phyloP scores from a whole-genome alignment of 1,284 basidiomycete genomes.

The Moesziomyces parantarcticus region DNA sequence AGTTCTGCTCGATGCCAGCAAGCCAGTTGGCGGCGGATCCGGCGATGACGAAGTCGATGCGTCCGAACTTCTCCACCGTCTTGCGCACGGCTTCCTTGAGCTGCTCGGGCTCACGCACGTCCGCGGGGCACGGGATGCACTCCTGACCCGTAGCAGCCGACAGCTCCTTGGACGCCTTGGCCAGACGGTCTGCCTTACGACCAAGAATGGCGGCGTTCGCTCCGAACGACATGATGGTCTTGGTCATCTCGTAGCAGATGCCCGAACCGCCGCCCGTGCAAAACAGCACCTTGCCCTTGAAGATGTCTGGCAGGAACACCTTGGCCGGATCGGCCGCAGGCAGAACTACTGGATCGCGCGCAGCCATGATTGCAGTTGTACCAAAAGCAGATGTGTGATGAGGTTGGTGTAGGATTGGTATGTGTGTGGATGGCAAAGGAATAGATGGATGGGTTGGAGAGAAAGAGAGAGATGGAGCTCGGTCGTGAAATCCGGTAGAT shows the following conservation, averaged over 20 bases:
- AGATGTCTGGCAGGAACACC: conserved; percentile 80
- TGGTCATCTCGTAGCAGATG: conserved; percentile 88
- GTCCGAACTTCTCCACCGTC: conserved; percentile 81
- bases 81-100: conserved; percentile 80
- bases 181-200: conserved; percentile 84
- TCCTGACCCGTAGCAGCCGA: conserved; percentile 75
- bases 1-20: conserved; percentile 63
- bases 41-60: conserved; percentile 94
- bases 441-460: background rate
- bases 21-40: conserved; percentile 73
- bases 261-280: conserved; percentile 77
- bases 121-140: conserved; percentile 81
- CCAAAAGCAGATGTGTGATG: no score
- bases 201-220: conserved; percentile 84
- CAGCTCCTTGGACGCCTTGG: conserved; percentile 78
- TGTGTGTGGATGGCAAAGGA: no score
- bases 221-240: conserved; percentile 80
- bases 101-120: conserved; percentile 82
- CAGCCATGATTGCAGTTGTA: conserved; percentile 11
- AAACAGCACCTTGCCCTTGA: conserved; percentile 92
- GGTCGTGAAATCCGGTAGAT: background rate
- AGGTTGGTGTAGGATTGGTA: no score
- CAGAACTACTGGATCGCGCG: conserved; percentile 23
- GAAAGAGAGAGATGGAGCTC: background rate
- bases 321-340: conserved; percentile 36